Evolutionary conservation across 768 basidiomycete species (phyloP).

Genomic region (Russula abietina): DNA sequence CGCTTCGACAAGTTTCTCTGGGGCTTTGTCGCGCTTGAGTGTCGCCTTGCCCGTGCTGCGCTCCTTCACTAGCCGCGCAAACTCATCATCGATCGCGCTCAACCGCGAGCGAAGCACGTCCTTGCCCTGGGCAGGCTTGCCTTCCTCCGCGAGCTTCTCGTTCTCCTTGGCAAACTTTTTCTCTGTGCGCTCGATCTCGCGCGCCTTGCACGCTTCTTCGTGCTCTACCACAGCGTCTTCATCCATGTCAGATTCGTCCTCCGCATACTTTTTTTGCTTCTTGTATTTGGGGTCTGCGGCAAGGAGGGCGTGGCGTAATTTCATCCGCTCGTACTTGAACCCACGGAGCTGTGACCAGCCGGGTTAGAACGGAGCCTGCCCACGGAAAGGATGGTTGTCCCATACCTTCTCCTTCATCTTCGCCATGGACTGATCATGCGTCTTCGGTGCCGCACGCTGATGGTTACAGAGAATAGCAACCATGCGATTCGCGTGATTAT

Average conservation of each 20-base stretch:
- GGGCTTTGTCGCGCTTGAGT: conserved; percentile 60
- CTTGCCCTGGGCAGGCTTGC: conserved; percentile 50
- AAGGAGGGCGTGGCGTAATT: conserved; percentile 85
- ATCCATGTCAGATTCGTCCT: conserved; percentile 90
- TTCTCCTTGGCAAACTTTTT: conserved; percentile 97
- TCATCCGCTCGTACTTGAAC: conserved; percentile 96
- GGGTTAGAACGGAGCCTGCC: not conserved
- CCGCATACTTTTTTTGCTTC: conserved; percentile 70
- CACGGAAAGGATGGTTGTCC: conserved; percentile 24
- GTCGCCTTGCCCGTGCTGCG: conserved; percentile 67
- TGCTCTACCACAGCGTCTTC: conserved; percentile 83
- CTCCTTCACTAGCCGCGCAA: conserved; percentile 68
- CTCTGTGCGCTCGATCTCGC: conserved; percentile 82
- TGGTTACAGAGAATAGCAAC: conserved; percentile 99
- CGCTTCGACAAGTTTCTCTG: conserved; percentile 73
- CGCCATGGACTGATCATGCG: conserved; percentile 88
- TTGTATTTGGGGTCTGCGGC: conserved; percentile 69
- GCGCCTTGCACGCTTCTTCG: conserved; percentile 69
- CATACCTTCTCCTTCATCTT: conserved; percentile 88
- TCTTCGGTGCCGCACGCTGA: conserved; percentile 90
- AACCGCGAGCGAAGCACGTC: conserved; percentile 64
- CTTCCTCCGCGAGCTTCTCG: conserved; percentile 74
- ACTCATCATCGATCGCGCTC: conserved; percentile 68
- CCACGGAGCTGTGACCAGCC: conserved; percentile 57
- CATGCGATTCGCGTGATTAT: conserved; percentile 94